Evolutionary conservation across 73 alveolate species (phyloP).

Genomic region (Paramecium sonneborni): DNA sequence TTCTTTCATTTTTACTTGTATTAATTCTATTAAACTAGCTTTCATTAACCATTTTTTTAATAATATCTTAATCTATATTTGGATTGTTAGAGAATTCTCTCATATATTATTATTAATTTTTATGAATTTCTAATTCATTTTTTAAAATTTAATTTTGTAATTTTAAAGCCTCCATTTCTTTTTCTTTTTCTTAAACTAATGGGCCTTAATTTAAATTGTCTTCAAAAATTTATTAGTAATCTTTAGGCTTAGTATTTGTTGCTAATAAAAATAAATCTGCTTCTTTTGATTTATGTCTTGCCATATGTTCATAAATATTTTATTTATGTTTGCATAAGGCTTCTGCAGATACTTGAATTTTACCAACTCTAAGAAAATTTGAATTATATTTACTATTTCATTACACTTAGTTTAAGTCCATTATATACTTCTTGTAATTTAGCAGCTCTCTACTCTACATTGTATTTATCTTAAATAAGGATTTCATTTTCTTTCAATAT

Average conservation of each 20-base stretch:
- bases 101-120: neutral
- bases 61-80: neutral
- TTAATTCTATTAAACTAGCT: neutral
- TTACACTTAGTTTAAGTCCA: neutral
- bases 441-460: constrained; percentile 25
- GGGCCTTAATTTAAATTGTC: constrained; percentile 34
- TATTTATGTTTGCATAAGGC: neutral
- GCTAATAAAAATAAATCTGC: neutral
- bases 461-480: neutral
- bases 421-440: neutral
- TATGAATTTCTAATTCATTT: neutral
- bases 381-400: constrained; percentile 3
- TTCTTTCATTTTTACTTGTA: neutral
- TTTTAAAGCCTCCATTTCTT: constrained; percentile 5
- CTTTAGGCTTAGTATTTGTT: neutral
- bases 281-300: constrained; percentile 24
- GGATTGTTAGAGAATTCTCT: constrained; percentile 20
- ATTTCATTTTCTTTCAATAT: neutral
- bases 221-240: neutral
- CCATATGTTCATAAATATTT: constrained; percentile 32
- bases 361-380: neutral
- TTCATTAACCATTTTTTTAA: neutral
- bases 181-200: constrained; percentile 17
- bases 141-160: neutral
- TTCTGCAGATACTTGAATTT: neutral